Evolutionary conservation across 352 stramenopile genomes (phyloP).

Genomic region (Pythium aristosporum): DNA sequence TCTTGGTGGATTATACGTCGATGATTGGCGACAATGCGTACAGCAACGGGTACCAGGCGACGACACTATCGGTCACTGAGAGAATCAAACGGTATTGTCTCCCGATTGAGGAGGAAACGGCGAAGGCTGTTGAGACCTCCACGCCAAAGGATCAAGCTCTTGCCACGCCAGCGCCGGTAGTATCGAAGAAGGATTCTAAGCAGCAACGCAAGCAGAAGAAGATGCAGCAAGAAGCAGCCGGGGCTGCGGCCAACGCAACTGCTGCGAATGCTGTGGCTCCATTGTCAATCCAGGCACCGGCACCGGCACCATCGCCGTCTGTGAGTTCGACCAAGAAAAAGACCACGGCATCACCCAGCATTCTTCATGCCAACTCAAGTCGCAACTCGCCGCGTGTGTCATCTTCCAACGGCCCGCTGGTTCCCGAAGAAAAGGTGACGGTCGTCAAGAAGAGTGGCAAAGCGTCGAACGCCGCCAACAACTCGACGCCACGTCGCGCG

Average conservation of each 20-base stretch:
- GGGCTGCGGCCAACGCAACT: slow-evolving; percentile 11
- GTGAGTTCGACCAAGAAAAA: slow-evolving; percentile 27
- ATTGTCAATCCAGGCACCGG: slow-evolving; percentile 11
- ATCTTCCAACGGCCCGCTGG: neutral
- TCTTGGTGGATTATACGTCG: slow-evolving; percentile 71
- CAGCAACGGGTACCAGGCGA: slow-evolving; percentile 77
- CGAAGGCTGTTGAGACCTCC: neutral
- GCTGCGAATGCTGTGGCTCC: neutral
- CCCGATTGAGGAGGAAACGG: slow-evolving; percentile 17
- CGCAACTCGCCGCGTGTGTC: slow-evolving; percentile 26
- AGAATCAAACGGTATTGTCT: slow-evolving; percentile 55
- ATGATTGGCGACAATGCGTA: slow-evolving; percentile 78
- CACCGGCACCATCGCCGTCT: slow-evolving; percentile 7
- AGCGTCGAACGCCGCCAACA: slow-evolving; percentile 3
- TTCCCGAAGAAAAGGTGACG: slow-evolving; percentile 17
- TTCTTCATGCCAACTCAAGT: slow-evolving; percentile 9
- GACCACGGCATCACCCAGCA: slow-evolving; percentile 8
- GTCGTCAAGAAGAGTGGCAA: slow-evolving; percentile 23
- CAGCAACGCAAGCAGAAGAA: slow-evolving; percentile 76
- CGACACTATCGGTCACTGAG: slow-evolving; percentile 60
- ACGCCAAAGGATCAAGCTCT: slow-evolving; percentile 1
- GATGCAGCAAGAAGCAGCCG: slow-evolving; percentile 36
- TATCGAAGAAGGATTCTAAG: slow-evolving; percentile 74
- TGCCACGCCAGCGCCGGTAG: neutral
- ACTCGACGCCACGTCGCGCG: slow-evolving; percentile 7